Evolutionary conservation across 345 rosid species (phyloP).

Genomic region (Populus pruinosa): DNA sequence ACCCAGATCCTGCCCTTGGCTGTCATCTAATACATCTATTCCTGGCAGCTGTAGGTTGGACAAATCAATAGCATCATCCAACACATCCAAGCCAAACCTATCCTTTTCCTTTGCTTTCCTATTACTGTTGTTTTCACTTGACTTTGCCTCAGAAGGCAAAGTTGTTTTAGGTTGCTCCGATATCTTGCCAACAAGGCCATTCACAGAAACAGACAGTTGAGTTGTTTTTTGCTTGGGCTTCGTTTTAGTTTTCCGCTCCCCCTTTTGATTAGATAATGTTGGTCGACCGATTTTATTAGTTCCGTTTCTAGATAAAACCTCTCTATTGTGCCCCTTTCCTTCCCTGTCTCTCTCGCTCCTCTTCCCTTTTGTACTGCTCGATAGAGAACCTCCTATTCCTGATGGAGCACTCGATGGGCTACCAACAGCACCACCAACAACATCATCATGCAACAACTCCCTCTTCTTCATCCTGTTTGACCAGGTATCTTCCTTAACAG

Average conservation of each 20-base stretch:
- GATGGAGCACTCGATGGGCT: conserved; percentile 38
- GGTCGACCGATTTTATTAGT: conserved; percentile 78
- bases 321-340: conserved; percentile 77
- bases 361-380: conserved; percentile 83
- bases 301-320: conserved; percentile 59
- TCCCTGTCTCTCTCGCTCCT: conserved; percentile 98
- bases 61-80: conserved; percentile 72
- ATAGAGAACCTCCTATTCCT: conserved; percentile 54
- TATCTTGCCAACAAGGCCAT: conserved; percentile 59
- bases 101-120: conserved; percentile 49
- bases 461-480: conserved; percentile 80
- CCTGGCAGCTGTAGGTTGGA: conserved; percentile 70
- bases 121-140: conserved; percentile 35
- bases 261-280: conserved; percentile 61
- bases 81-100: conserved; percentile 56
- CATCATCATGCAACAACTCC: conserved; percentile 83
- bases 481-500: conserved; percentile 60
- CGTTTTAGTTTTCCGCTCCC: conserved; percentile 79
- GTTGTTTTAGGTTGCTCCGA: conserved; percentile 58
- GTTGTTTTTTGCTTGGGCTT: conserved; percentile 91
- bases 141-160: conserved; percentile 43
- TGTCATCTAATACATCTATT: conserved; percentile 50
- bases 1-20: conserved; percentile 76
- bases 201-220: conserved; percentile 71
- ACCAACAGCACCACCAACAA: conserved; percentile 43